These are phyloP conservation scores for Apiospora sp. DNA, from an alignment of 2,329 filamentous ascomycete genomes.

Conservation along the genomic window DNA sequence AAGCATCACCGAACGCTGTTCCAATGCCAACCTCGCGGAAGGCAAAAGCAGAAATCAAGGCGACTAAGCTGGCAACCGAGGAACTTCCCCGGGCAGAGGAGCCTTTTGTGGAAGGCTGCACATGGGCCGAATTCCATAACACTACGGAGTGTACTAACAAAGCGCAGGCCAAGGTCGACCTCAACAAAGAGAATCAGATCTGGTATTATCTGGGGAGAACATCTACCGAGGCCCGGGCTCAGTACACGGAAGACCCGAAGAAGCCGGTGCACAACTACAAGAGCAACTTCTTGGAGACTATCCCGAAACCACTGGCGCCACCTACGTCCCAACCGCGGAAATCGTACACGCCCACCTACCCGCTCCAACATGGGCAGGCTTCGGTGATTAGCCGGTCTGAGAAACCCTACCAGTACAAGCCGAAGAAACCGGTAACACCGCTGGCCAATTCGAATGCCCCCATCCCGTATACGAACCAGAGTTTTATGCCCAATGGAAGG, in stretches of 20 bases:
- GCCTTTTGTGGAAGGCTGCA: slow-evolving; percentile 71
- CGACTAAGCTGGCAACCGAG: slow-evolving; percentile 66
- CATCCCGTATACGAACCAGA: slow-evolving; percentile 44
- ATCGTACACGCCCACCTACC: slow-evolving; percentile 40
- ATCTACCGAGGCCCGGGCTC: slow-evolving; percentile 89
- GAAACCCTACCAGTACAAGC: slow-evolving; percentile 47
- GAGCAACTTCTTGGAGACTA: slow-evolving; percentile 76
- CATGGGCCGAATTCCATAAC: slow-evolving; percentile 82
- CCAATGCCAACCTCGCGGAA: slow-evolving; percentile 72
- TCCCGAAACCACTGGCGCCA: slow-evolving; percentile 58
- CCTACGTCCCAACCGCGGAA: slow-evolving; percentile 37
- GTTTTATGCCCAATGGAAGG: slow-evolving; percentile 43
- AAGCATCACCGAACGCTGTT: slow-evolving; percentile 76
- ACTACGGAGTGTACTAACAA: slow-evolving; percentile 64
- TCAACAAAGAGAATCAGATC: slow-evolving; percentile 75
- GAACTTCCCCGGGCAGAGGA: slow-evolving; percentile 72
- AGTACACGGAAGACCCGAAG: slow-evolving; percentile 82
- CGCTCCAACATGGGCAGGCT: slow-evolving; percentile 29
- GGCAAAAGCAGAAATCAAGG: slow-evolving; percentile 72
- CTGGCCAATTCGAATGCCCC: neutral
- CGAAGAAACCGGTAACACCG: slow-evolving; percentile 36
- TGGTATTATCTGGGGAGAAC: slow-evolving; percentile 89
- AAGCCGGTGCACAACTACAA: slow-evolving; percentile 69
- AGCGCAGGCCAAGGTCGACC: slow-evolving; percentile 73
- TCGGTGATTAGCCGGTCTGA: slow-evolving; percentile 33